Conservation (phyloP, 257 asterid genomes). For the Anisodus acutangulus region DNA sequence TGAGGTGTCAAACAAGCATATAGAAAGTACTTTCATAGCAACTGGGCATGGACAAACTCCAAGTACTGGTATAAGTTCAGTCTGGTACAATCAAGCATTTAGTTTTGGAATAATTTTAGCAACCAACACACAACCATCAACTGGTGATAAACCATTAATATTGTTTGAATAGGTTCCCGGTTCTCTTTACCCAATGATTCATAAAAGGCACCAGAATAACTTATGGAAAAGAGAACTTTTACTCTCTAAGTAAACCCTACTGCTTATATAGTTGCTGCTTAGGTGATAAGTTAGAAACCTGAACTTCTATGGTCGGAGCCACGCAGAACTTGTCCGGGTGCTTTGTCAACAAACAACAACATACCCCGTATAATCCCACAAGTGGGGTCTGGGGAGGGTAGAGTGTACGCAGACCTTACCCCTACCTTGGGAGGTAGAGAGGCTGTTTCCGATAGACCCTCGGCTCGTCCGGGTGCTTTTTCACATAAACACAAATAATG, state of each 20-base stretch:
- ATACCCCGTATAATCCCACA: no score
- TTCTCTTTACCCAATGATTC: not conserved
- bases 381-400: no score
- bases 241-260: not conserved
- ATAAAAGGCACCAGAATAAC: not conserved
- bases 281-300: slow-evolving; percentile 5
- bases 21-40: not conserved
- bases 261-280: not conserved
- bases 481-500: not conserved
- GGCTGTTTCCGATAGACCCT: no score
- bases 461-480: not conserved
- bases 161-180: not conserved
- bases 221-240: slow-evolving; percentile 12
- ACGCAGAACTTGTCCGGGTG: not conserved
- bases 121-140: slow-evolving; percentile 10
- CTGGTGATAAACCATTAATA: not conserved
- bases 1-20: slow-evolving; percentile 27
- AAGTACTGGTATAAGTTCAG: not conserved
- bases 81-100: not conserved
- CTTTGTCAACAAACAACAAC: not conserved
- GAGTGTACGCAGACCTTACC: no score
- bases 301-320: not conserved
- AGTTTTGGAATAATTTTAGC: slow-evolving; percentile 15
- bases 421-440: no score
- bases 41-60: slow-evolving; percentile 22